Evolutionary conservation across 176 grass and related monocot species (phyloP).

Genomic region (Carex cristatella): DNA sequence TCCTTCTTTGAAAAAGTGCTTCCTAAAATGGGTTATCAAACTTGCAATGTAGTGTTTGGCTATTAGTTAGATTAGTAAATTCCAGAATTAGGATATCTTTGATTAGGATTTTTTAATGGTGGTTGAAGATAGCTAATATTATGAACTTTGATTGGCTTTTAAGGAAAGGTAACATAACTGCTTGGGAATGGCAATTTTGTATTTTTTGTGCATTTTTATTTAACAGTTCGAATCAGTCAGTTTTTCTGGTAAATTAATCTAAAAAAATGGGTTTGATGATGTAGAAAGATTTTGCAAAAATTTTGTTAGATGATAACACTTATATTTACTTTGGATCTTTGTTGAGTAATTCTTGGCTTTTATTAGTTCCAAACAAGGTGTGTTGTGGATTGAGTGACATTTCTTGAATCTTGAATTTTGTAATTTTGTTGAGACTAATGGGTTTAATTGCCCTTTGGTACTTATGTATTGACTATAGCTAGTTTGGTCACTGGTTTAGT

Average conservation of each 20-base stretch:
- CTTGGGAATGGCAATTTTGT: no score
- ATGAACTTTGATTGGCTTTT: not conserved
- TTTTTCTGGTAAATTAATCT: not conserved
- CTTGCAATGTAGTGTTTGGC: not conserved
- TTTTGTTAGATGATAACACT: not conserved
- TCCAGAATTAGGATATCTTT: not conserved
- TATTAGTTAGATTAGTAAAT: not conserved
- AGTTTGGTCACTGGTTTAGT: not conserved
- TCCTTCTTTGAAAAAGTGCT: not conserved
- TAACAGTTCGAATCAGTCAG: not conserved
- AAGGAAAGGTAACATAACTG: not conserved
- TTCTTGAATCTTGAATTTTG: not conserved
- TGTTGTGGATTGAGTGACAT: not conserved
- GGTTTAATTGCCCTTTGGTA: not conserved
- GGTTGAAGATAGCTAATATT: not conserved
- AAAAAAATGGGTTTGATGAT: not conserved
- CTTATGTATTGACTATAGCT: not conserved
- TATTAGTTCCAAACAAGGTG: not conserved
- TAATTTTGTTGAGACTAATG: not conserved
- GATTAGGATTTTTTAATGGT: not conserved
- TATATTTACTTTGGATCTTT: not conserved
- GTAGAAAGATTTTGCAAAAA: not conserved
- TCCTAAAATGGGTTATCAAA: not conserved
- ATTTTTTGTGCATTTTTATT: not conserved
- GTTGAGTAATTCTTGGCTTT: not conserved